Evolutionary conservation across 139 green algal species (phyloP).

Genomic region (Edaphochlamys debaryana): DNA sequence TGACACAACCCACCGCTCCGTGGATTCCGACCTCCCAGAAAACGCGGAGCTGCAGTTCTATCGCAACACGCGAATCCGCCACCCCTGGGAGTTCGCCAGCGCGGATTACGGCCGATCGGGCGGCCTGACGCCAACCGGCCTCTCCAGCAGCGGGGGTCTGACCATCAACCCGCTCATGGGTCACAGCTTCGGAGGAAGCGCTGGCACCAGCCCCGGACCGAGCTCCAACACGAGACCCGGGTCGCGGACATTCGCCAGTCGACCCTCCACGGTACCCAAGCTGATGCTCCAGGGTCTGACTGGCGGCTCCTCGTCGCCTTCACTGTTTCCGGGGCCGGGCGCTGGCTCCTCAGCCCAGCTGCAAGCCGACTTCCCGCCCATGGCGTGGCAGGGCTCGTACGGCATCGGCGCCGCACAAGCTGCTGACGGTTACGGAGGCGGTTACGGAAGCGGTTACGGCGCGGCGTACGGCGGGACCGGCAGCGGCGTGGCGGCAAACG

Average conservation of each 20-base stretch:
- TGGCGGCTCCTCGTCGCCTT: not conserved
- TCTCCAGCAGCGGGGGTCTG: not conserved
- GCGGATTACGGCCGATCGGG: too few relatives aligned
- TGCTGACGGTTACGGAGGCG: not conserved
- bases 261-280: not conserved
- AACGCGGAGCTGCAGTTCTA: not conserved
- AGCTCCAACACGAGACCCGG: not conserved
- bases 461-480: not conserved
- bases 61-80: slow-evolving; percentile 7
- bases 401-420: not conserved
- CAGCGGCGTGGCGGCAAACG: not conserved
- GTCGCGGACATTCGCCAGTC: not conserved
- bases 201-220: too few relatives aligned
- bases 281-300: not conserved
- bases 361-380: too few relatives aligned
- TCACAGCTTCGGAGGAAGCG: too few relatives aligned
- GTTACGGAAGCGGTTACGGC: not conserved
- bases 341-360: not conserved
- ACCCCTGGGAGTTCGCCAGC: slow-evolving; percentile 11
- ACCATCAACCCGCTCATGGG: too few relatives aligned
- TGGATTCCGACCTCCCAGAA: not conserved
- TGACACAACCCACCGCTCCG: not conserved
- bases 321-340: not conserved
- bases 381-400: too few relatives aligned
- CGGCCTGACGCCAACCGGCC: not conserved